phyloP scores from a whole-genome alignment of 176 grass and related monocot species.

The Zea luxurians region DNA sequence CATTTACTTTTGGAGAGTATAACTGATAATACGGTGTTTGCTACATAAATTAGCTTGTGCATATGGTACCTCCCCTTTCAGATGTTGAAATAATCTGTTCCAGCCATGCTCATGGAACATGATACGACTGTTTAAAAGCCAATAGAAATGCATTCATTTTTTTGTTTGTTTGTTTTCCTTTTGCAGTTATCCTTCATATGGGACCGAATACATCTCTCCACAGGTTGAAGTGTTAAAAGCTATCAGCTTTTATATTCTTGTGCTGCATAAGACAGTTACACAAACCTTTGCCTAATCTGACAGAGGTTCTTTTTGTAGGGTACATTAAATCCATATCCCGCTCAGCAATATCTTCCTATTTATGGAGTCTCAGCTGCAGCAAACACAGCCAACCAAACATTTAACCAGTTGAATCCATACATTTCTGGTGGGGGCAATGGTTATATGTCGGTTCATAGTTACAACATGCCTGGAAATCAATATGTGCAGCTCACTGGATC shows the following conservation, averaged over 20 bases:
- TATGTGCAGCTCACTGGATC: slow-evolving; percentile 69
- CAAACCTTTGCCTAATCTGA: slow-evolving; percentile 21
- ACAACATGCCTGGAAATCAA: slow-evolving; percentile 66
- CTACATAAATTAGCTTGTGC: slow-evolving; percentile 14
- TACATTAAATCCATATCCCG: slow-evolving; percentile 67
- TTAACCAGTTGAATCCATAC: slow-evolving; percentile 66
- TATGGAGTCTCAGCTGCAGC: slow-evolving; percentile 64
- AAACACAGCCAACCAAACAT: slow-evolving; percentile 63
- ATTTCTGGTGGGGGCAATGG: slow-evolving; percentile 52
- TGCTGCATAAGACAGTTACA: slow-evolving; percentile 6
- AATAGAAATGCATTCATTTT: slow-evolving; percentile 38
- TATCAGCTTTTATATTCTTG: slow-evolving; percentile 21
- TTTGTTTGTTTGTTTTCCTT: slow-evolving; percentile 24
- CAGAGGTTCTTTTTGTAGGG: slow-evolving; percentile 50
- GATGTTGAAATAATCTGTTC: slow-evolving; percentile 6
- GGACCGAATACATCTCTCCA: slow-evolving; percentile 79
- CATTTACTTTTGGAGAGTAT: not conserved
- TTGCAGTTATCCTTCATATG: slow-evolving; percentile 88
- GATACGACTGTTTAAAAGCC: slow-evolving; percentile 28
- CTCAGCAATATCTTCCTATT: slow-evolving; percentile 77
- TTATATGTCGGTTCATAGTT: slow-evolving; percentile 64
- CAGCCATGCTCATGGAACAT: slow-evolving; percentile 24
- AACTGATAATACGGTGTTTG: not conserved
- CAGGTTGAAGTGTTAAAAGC: slow-evolving; percentile 66
- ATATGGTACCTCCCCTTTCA: not conserved